phyloP scores from a whole-genome alignment of 208 protist species.

The Wallacemonas collosoma region DNA sequence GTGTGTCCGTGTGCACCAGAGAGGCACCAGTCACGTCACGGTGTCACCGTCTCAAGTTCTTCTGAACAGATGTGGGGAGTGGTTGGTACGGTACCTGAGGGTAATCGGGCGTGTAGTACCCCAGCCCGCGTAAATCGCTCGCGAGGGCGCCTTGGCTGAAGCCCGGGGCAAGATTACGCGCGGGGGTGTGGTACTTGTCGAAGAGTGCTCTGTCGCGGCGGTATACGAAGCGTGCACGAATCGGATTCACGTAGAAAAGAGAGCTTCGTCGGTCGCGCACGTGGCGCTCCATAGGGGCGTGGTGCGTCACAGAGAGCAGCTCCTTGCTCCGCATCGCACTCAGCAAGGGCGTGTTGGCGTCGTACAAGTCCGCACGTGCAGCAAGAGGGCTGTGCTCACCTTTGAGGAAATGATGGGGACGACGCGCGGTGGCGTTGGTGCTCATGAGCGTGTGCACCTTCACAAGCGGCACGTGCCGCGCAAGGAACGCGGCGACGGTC shows the following conservation, averaged over 20 bases:
- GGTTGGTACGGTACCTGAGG: slow-evolving; percentile 73
- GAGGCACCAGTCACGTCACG: too few relatives aligned
- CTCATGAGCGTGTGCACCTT: slow-evolving; percentile 80
- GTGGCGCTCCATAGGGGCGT: slow-evolving; percentile 36
- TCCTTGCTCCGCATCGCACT: slow-evolving; percentile 65
- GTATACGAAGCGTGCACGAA: slow-evolving; percentile 78
- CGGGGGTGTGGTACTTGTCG: slow-evolving; percentile 84
- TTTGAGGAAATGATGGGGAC: slow-evolving; percentile 72
- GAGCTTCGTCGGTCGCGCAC: slow-evolving; percentile 63
- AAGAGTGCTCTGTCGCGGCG: slow-evolving; percentile 87
- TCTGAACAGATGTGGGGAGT: slow-evolving; percentile 1
- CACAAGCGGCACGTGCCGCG: slow-evolving; percentile 76
- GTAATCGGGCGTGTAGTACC: slow-evolving; percentile 87
- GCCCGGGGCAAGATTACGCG: slow-evolving; percentile 77
- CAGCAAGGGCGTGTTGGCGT: slow-evolving; percentile 59
- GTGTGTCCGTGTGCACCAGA: too few relatives aligned
- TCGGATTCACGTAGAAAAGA: slow-evolving; percentile 67
- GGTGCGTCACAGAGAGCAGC: slow-evolving; percentile 63
- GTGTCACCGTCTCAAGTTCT: slow-evolving; percentile 30
- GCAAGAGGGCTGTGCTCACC: slow-evolving; percentile 54
- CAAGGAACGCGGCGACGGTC: slow-evolving; percentile 79
- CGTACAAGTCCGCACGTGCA: slow-evolving; percentile 50
- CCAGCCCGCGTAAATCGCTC: slow-evolving; percentile 80
- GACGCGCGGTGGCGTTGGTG: slow-evolving; percentile 37
- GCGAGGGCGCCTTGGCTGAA: slow-evolving; percentile 78